Base-by-base conservation (phyloP, 2,329 filamentous ascomycete species). In the Aureobasidium namibiae region DNA sequence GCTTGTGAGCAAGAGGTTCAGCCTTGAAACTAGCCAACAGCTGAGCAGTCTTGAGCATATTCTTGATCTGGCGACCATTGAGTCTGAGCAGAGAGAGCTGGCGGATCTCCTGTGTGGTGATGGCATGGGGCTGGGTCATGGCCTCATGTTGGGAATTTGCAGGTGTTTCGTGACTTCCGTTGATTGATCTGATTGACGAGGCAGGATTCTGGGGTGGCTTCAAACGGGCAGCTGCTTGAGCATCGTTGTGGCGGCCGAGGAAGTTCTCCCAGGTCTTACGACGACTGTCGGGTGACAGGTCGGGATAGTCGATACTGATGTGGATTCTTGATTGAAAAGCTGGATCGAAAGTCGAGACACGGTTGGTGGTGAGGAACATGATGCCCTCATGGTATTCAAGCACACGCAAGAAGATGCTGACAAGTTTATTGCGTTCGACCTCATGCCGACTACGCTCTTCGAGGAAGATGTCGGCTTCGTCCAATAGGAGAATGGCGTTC, bases 401-500 rank as follows among this genome's bases (percentile, higher is more conserved):
- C 14, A 69, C 65, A 16, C 69, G 68, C 11, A 74, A 63, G 65
- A 76, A 73, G 60, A 73, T 71, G 45, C 72, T 74, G 21, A 79
- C 75, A 52, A 78, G 70, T 61, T 75, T 75, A 64, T 79, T 79
- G 10, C 76, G 71, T 62, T 72, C 67, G 7, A 78, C 67, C 60
- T 78, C 75, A 29, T 73, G 66, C 2, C 70, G 63, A 21, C 63
- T 69, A 36, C 76, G 72, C 33, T 72, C 66, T 64, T 74, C 72
- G 24, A 75, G 66, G 64, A 75, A 75, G 23, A 75, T 67, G 54
- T 80, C 75, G 42, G 77, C 79, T 60, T 80, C 78, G 65, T 81
- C 39, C 29, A 81, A 73, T 2, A 82, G 74, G 0, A 81, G 70
- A 5, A 83, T 73, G 13, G 77, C 76, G 38, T 77, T 76, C 80